Conservation (phyloP, 768 basidiomycete genomes). For the Porphyrellus cyaneotinctus region DNA sequence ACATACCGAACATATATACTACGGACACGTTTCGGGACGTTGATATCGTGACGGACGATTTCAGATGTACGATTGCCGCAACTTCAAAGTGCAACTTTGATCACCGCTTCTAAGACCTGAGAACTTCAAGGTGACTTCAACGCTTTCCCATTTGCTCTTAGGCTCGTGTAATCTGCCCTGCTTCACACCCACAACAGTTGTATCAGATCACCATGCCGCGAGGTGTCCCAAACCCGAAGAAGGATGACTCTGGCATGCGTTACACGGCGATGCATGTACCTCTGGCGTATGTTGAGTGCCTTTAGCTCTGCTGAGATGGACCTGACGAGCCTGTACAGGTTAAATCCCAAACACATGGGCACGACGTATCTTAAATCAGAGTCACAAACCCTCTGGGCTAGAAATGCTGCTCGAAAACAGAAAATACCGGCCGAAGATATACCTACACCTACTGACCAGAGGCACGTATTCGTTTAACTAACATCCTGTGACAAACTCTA, state of each 20-base stretch:
- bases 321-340: constrained; percentile 37
- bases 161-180: neutral
- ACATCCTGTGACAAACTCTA: constrained; percentile 26
- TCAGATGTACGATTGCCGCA: no score
- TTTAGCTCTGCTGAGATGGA: neutral
- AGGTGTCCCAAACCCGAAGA: constrained; percentile 75
- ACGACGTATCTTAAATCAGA: constrained; percentile 78
- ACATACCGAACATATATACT: constrained; percentile 7
- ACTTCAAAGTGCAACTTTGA: no score
- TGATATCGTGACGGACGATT: neutral
- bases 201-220: constrained; percentile 57
- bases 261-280: constrained; percentile 83
- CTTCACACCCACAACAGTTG: neutral
- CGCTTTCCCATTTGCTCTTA: neutral
- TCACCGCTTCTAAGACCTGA: no score
- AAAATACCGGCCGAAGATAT: constrained; percentile 43
- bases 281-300: constrained; percentile 47
- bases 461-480: constrained; percentile 33
- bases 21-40: neutral
- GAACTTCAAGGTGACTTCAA: no score
- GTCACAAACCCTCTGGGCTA: constrained; percentile 66
- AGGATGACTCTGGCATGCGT: constrained; percentile 77
- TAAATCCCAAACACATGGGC: constrained; percentile 77
- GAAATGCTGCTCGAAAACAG: constrained; percentile 56
- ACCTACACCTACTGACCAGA: constrained; percentile 39